A percentile compares a stretch with the other conserved stretches of the same genome.
Evolutionary conservation across 2,329 filamentous ascomycete genomes (phyloP).

Genomic region (Talaromyces sp.): DNA sequence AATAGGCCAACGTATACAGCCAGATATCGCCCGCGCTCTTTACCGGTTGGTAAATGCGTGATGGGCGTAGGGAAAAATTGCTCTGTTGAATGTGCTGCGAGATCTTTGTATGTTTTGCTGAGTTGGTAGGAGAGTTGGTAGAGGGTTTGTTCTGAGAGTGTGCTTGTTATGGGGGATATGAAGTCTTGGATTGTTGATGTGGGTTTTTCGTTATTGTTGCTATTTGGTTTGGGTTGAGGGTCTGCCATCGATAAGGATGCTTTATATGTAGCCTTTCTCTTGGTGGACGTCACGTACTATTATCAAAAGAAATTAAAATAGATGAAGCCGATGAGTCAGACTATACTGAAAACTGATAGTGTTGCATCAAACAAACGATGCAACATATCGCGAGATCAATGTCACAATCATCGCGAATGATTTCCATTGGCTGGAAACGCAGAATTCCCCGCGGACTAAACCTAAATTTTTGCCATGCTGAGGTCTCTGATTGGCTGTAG

Average conservation of each 20-base stretch:
- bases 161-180: constrained; percentile 3
- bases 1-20: constrained; percentile 53
- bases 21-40: constrained; percentile 52
- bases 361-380: not conserved
- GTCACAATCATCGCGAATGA: not conserved
- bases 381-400: not conserved
- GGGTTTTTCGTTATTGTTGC: not conserved
- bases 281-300: not conserved
- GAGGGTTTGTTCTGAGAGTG: constrained; percentile 21
- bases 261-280: not conserved
- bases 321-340: not conserved
- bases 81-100: constrained; percentile 37
- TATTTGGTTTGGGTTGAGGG: not conserved
- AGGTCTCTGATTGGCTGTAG: not conserved
- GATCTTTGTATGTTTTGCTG: constrained; percentile 32
- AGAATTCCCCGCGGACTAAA: not conserved
- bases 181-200: constrained; percentile 10
- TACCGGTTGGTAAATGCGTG: constrained; percentile 43
- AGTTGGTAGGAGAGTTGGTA: constrained; percentile 37
- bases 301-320: not conserved
- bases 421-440: not conserved
- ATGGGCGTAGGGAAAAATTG: constrained; percentile 44
- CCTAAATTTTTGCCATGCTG: not conserved
- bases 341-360: not conserved
- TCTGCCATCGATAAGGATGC: not conserved